Base-by-base conservation (phyloP, 768 basidiomycete species). In the Galerina marginata region DNA sequence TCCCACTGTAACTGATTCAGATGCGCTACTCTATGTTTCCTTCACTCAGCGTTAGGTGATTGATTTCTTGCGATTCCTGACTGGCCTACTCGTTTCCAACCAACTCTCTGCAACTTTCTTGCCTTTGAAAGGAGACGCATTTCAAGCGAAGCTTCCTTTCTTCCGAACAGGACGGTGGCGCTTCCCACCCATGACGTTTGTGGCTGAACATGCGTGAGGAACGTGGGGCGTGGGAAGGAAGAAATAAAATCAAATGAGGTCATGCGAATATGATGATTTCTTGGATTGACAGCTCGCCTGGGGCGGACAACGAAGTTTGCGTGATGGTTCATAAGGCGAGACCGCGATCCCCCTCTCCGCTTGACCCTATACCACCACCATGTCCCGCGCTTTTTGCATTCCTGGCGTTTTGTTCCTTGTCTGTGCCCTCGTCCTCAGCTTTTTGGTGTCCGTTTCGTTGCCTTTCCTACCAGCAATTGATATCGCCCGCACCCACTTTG, bases 361-460 rank as follows among this genome's bases (percentile, higher is more conserved):
- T 26, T 62, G 48, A 29, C 20, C 47, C 48, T 38, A 26, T 39
- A 45, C 51, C 43, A 59, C 60, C 54, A 65, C 67, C 36, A 74
- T 74, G 75, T 66, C 72, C 29, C 81, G 86, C 62, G 66, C 73
- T 25, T 85, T 88, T 75, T 88, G 87, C 68, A 77, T 91, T 60
- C 86, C 87, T 3, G 88, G 85, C 36, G 58, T 91, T 54, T 70
- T 86, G 61, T 77, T 81, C 61, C 71, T 79, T 38, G 76, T 84
- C 66, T 74, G 72, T 45, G 90, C 91, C 26, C 82, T 91, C 59
- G 80, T 88, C 2, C 82, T 92, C 62, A 83, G 82, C 65, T 77
- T 92, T 69, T 75, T 92, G 62, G 83, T 86, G 36, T 86, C 90
- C 11, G 79, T 93, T 50, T 92, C 91, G 14, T 76, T 92, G 3